Evolutionary conservation across 1,284 basidiomycete species (phyloP), one percentile per base, ranked within the genome.

Genomic region (Mrakiaceae sp.): DNA sequence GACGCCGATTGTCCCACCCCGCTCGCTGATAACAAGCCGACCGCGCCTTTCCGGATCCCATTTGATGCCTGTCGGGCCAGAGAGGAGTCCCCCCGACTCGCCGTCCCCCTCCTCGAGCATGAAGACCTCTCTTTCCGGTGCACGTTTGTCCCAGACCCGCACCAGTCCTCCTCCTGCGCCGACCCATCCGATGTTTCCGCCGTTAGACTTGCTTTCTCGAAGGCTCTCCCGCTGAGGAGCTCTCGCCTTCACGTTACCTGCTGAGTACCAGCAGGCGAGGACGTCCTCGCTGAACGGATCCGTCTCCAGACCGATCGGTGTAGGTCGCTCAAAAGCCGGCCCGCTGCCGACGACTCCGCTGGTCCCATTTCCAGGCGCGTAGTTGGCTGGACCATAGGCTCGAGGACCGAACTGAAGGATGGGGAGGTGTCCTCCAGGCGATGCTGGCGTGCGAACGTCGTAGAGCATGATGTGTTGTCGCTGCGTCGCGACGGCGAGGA

Each of bases 21-120:
- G n/a, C 55, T 66, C 64, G 12, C 58, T 49, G 4, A 66, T 60
- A 4, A 40, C 60, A n/a, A 66, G 40, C 27, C 64, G 42, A 3
- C 64, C 64, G 10, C 52, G 7, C 10, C 46, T 62, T n/a, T 66
- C 60, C 16, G 43, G n/a, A 47, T 66, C 64, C 64, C 64, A 66
- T 9, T 53, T 56, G 55, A 62, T 48, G 1, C 56, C 50, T 5
- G 62, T 43, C 8, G 64, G 60, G 14, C 59, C 55, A 2, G 60
- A 47, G 7, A 43, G 40, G 11, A 66, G 46, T 4, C 54, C 56
- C 12, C 60, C 64, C 10, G 27, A 27, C 27, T 27, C 27, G 27
- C 53, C 64, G 10, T 39, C 46, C 5, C 55, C 63, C 4, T 27
- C 51, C 27, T 48, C 63, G 14, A 66, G 44, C 1, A 10, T 16